Percentiles rank a stretch among this genome's conserved stretches.
phyloP scores from a whole-genome alignment of 805 yeast genomes.

The Candida quercuum region DNA sequence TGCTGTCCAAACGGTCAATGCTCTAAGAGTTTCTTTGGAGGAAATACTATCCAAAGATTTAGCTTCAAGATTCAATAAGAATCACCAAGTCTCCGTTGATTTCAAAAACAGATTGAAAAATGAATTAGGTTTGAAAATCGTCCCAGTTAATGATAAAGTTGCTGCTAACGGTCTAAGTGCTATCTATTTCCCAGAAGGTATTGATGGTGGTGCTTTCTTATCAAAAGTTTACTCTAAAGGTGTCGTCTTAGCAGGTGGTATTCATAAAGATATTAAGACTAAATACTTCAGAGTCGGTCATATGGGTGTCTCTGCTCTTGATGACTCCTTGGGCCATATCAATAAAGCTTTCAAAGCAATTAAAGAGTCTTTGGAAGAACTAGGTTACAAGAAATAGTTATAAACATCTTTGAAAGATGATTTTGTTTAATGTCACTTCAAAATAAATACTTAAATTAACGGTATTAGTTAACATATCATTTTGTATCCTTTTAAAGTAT shows the following conservation, averaged over 20 bases:
- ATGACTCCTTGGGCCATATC: conserved; percentile 48
- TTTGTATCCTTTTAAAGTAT: conserved; percentile 7
- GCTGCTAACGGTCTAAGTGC: conserved; percentile 91
- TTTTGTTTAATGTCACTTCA: too few relatives aligned
- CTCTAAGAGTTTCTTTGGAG: conserved; percentile 68
- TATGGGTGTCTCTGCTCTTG: conserved; percentile 81
- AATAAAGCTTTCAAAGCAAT: conserved; percentile 43
- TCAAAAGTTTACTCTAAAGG: conserved; percentile 53
- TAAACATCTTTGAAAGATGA: not conserved
- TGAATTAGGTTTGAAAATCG: conserved; percentile 60
- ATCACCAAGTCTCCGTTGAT: conserved; percentile 53
- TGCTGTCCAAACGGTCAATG: conserved; percentile 82
- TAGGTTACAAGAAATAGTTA: conserved; percentile 25
- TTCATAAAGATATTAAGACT: conserved; percentile 72
- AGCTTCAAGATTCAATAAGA: conserved; percentile 57
- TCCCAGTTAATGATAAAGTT: conserved; percentile 48
- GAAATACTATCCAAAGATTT: conserved; percentile 58
- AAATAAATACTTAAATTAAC: too few relatives aligned
- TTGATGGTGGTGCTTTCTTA: conserved; percentile 64
- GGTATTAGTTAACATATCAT: not conserved
- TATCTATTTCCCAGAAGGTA: conserved; percentile 71
- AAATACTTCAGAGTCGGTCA: conserved; percentile 93
- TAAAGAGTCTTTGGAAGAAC: conserved; percentile 35
- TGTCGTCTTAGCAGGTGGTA: conserved; percentile 83
- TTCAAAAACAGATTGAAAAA: conserved; percentile 54